Base-by-base conservation (phyloP, 768 basidiomycete genomes). In the Dacryopinax primogenitus region DNA sequence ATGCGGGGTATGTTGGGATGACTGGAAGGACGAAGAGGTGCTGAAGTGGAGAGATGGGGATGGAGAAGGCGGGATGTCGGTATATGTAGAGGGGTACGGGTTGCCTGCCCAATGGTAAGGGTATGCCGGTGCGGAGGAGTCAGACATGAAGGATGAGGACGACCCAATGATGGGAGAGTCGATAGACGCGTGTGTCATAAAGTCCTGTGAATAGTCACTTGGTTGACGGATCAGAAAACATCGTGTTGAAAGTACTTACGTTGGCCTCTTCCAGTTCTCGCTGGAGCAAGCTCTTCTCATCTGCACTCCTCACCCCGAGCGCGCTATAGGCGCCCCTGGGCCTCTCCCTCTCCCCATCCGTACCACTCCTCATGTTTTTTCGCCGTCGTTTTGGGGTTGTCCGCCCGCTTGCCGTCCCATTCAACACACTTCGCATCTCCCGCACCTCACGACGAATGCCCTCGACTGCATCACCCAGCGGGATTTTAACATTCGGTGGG, bases 251-350 rank as follows among this genome's bases (percentile, higher is more conserved):
- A 32, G 21, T 23, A 58, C 51, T 58, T 58, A 58, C 51, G 51
- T 58, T 58, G 51, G 51, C 51, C 51, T 58, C 51, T 21, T 58
- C 51, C 23, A 58, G 26, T 58, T 58, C 51, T 32, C 51, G 51
- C 51, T 58, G 51, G 26, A 58, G 51, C 51, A 58, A 58, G 51
- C 51, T 58, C 51, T 58, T 58, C 30, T 58, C 51, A 21, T 58
- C 51, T 30, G 51, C 51, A 30, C 51, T 58, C 51, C 51, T 13
- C 21, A 21, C 51, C 23, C 51, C 51, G 6, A 58, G 51, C 30
- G 51, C 51, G 18, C 51, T 58, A 21, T 15, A 58, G 9, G 51
- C 26, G 4, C 13, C 51, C 51, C 51, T 30, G 23, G 13, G 13
- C 26, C 51, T 13, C 51, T 23, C 15, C 51, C 51, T 58, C 51